These are phyloP conservation scores for Aspergillus sp. DNA, from an alignment of 2,329 filamentous ascomycete species.

Conservation along the genomic window DNA sequence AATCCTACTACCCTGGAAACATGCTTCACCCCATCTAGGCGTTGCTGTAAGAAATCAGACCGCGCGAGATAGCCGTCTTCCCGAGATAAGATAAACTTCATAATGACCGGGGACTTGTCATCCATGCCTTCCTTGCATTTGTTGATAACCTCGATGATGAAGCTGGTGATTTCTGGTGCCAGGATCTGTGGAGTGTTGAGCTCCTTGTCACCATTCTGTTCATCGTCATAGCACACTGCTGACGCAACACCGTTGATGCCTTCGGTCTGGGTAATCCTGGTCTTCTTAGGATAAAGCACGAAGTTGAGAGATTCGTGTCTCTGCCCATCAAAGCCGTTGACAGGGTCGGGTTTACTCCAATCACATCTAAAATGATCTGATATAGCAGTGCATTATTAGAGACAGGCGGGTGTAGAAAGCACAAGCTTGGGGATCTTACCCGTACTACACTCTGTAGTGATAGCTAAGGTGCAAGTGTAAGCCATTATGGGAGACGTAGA, in stretches of 20 bases:
- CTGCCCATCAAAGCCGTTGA: background rate
- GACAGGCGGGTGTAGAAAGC: too few species aligned
- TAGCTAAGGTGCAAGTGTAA: background rate
- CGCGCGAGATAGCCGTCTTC: background rate
- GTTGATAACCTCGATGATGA: background rate
- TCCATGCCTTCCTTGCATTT: background rate
- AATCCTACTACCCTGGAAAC: background rate
- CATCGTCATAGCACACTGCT: background rate
- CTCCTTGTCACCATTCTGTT: background rate
- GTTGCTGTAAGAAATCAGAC: background rate
- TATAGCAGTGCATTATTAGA: background rate
- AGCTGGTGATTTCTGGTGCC: background rate
- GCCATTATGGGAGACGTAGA: background rate
- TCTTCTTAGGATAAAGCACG: background rate
- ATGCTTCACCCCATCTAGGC: background rate
- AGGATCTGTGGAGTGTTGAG: background rate
- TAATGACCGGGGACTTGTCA: background rate
- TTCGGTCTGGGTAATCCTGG: background rate
- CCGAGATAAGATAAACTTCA: background rate
- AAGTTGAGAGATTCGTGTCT: background rate
- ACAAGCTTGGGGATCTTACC: background rate
- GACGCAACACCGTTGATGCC: background rate
- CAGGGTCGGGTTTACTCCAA: background rate
- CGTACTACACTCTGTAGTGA: background rate
- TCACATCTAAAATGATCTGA: background rate